Evolutionary conservation across 768 basidiomycete species (phyloP).

Genomic region (Trametes elegans): DNA sequence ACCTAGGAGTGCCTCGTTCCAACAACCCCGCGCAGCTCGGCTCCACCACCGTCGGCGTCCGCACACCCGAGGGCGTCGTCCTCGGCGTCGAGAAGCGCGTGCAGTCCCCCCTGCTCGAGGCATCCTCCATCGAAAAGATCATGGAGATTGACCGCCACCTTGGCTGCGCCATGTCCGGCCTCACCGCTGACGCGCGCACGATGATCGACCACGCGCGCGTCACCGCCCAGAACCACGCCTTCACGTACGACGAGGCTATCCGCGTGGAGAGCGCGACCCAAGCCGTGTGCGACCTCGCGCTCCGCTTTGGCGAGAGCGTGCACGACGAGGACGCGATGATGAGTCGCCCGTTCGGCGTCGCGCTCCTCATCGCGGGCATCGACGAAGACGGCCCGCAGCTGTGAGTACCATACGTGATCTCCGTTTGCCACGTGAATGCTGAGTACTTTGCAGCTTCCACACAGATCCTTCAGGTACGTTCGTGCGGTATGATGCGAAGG

Average conservation of each 20-base stretch:
- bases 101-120: slow-evolving; percentile 93
- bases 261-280: slow-evolving; percentile 98
- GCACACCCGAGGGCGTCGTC: slow-evolving; percentile 85
- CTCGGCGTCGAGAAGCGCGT: slow-evolving; percentile 98
- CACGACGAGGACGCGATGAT: slow-evolving; percentile 99
- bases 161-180: slow-evolving; percentile 96
- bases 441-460: slow-evolving; percentile 64
- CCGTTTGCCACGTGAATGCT: not conserved
- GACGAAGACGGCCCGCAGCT: slow-evolving; percentile 96
- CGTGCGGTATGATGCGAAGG: slow-evolving; percentile 95
- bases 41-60: slow-evolving; percentile 95
- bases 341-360: slow-evolving; percentile 99
- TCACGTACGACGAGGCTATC: slow-evolving; percentile 96
- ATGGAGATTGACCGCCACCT: slow-evolving; percentile 99
- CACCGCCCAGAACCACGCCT: slow-evolving; percentile 91
- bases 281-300: slow-evolving; percentile 95
- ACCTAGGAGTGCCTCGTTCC: too few relatives aligned
- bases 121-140: slow-evolving; percentile 97
- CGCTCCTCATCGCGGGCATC: slow-evolving; percentile 93
- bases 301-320: slow-evolving; percentile 98
- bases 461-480: slow-evolving; percentile 99
- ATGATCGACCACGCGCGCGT: slow-evolving; percentile 99
- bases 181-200: slow-evolving; percentile 97
- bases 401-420: slow-evolving; percentile 46
- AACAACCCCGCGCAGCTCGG: slow-evolving; percentile 89